Evolutionary conservation across 202 grass and related monocot genomes (phyloP).

Genomic region (Schoenoplectus tabernaemontani): DNA sequence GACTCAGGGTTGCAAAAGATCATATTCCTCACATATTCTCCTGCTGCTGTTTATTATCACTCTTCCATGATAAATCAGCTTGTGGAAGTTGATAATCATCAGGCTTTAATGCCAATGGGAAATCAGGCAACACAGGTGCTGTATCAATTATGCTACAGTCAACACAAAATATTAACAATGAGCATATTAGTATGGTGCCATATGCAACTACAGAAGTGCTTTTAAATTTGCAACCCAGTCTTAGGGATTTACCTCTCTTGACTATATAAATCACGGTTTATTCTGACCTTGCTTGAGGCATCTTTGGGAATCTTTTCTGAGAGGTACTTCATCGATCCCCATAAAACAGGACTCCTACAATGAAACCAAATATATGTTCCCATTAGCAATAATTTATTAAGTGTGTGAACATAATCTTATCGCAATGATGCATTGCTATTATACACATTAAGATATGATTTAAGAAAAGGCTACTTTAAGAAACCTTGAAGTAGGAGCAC

Average conservation of each 20-base stretch:
- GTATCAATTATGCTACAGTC: slow-evolving; percentile 51
- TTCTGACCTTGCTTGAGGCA: slow-evolving; percentile 78
- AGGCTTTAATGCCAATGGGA: slow-evolving; percentile 75
- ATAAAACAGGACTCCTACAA: slow-evolving; percentile 68
- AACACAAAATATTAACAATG: not conserved
- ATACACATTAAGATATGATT: slow-evolving; percentile 17
- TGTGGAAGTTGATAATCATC: slow-evolving; percentile 89
- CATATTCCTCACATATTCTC: not conserved
- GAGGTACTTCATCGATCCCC: slow-evolving; percentile 82
- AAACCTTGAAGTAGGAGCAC: slow-evolving; percentile 75
- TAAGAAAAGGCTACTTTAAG: not conserved
- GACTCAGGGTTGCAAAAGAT: not conserved
- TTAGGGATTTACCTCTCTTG: slow-evolving; percentile 61
- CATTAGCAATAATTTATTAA: not conserved
- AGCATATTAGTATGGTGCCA: not conserved
- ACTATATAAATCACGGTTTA: slow-evolving; percentile 85
- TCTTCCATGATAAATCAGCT: slow-evolving; percentile 64
- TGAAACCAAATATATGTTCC: slow-evolving; percentile 30
- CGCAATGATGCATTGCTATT: not conserved
- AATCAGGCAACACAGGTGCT: slow-evolving; percentile 77
- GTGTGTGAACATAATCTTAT: not conserved
- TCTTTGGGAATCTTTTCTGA: slow-evolving; percentile 93
- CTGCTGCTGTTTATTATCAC: slow-evolving; percentile 34
- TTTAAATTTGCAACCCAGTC: not conserved
- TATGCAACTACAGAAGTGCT: not conserved